Base-by-base conservation (phyloP, 2,329 filamentous ascomycete genomes). In the Epichloe glyceriae region DNA sequence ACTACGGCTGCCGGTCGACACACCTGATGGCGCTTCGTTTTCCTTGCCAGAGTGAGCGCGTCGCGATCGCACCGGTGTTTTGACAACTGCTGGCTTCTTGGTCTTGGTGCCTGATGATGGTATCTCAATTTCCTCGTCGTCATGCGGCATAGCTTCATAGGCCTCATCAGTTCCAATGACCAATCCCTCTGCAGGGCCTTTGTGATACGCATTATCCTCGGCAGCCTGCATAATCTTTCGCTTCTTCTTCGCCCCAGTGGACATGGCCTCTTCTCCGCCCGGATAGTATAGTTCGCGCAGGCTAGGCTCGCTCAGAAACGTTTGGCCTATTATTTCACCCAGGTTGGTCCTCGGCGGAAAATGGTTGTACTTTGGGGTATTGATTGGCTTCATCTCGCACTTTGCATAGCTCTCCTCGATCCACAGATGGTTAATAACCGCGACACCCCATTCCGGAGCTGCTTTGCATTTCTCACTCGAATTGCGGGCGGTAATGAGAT, bases 321-420 rank as follows among this genome's bases (percentile, higher is more conserved):
- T 96, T 64, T 94, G 88, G 19, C 93, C 93, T 52, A 95, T 87
- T 50, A 97, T 80, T 66, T 97, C 93, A 48, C 89, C 86, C 5
- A 98, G 75, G 63, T 98, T 97, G 2, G 91, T 97, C 51, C 89
- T 79, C 11, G 78, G 76, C 15, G 93, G 93, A 57, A 97, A 98
- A 62, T 89, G 83, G 1, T 79, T 88, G 63, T 95, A 98, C 55
- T 85, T 83, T 8, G 78, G 73, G 48, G 86, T 79, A 4, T 85
- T 85, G 20, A 90, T 70, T 0, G 80, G 79, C 63, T 88, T 85
- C 52, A 85, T 72, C 61, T 86, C 78, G 71, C 89, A 95, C 63
- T 86, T 88, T 2, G 91, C 88, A 62, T 97, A 98, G 67, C 89
- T 94, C 62, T 98, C 93, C 66, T 98, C 93, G 44, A 98, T 77